Evolutionary conservation across 164 flowering plant genomes (phyloP).

Genomic region (Magnolia changhungtana): DNA sequence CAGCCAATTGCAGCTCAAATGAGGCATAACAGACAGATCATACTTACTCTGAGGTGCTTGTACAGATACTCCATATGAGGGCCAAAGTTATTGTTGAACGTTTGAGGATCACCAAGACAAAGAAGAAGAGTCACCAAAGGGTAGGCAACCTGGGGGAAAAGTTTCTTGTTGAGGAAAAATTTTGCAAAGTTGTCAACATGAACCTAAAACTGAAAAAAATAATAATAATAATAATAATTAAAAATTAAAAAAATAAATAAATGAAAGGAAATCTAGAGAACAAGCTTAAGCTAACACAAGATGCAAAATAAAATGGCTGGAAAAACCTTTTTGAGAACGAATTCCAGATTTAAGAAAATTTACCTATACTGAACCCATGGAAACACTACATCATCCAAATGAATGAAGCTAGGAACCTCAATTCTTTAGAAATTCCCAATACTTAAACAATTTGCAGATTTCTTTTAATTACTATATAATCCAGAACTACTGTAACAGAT

Average conservation of each 20-base stretch:
- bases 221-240: not conserved
- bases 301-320: not conserved
- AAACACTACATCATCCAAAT: not conserved
- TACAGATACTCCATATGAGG: slow-evolving; percentile 93
- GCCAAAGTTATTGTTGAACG: slow-evolving; percentile 74
- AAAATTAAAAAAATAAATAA: slow-evolving; percentile 6
- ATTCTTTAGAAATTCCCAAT: no score
- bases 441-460: no score
- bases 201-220: not conserved
- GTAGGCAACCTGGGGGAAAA: slow-evolving; percentile 74
- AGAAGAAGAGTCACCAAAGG: slow-evolving; percentile 98
- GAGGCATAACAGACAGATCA: not conserved
- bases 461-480: no score
- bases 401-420: no score
- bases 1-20: not conserved
- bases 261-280: not conserved
- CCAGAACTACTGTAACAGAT: no score
- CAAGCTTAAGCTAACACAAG: not conserved
- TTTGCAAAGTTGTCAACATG: not conserved
- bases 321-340: not conserved
- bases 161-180: not conserved
- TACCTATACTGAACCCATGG: not conserved
- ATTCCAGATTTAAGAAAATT: not conserved
- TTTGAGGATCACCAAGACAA: slow-evolving; percentile 93
- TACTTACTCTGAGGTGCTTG: slow-evolving; percentile 88